These are phyloP conservation scores for Leptographium wingfieldii DNA, from an alignment of 2,329 filamentous ascomycete genomes.

Conservation along the genomic window DNA sequence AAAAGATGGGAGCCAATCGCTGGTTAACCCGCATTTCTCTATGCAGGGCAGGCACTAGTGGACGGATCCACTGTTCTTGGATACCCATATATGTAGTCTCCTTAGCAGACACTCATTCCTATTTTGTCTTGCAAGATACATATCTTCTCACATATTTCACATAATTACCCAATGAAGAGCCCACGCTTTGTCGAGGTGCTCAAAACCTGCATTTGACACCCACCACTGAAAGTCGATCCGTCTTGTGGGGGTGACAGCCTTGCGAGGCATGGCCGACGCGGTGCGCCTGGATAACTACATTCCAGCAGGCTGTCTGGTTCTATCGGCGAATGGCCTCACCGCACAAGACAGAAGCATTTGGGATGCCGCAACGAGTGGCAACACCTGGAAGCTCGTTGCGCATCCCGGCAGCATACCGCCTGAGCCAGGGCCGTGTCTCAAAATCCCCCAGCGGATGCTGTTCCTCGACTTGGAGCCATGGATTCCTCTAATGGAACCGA, in stretches of 20 bases:
- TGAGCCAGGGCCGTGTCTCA: neutral
- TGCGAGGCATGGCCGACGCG: neutral
- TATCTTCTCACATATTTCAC: neutral
- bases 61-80: neutral
- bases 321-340: neutral
- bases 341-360: neutral
- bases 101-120: neutral
- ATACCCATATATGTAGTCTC: neutral
- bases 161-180: neutral
- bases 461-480: constrained; percentile 9
- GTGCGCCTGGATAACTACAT: constrained; percentile 4
- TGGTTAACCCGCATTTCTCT: neutral
- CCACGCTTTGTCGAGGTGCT: neutral
- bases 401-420: neutral
- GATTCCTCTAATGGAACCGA: constrained; percentile 16
- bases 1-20: constrained; percentile 28
- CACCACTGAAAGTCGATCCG: neutral
- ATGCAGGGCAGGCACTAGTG: neutral
- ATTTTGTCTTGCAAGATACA: neutral
- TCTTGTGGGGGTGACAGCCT: neutral
- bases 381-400: neutral
- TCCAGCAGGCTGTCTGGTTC: constrained; percentile 5
- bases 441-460: constrained; percentile 3
- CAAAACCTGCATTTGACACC: neutral
- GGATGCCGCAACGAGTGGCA: neutral